These are phyloP conservation scores for Phaseolus coccineus DNA, from an alignment of 331 rosid genomes.

Conservation along the genomic window DNA sequence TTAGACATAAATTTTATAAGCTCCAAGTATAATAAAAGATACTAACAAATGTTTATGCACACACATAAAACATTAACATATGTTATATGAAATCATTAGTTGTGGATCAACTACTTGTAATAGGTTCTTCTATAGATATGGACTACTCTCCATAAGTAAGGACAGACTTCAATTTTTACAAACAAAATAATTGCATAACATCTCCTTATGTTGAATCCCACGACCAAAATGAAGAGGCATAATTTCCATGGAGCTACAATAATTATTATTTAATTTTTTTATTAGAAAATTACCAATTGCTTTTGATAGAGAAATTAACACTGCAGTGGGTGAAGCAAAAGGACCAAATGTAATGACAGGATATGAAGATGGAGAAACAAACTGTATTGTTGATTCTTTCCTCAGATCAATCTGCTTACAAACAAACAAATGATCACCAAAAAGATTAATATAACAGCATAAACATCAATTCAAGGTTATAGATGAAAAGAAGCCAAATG, in stretches of 20 bases:
- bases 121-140: conserved; percentile 30
- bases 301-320: conserved; percentile 75
- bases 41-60: neutral
- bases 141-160: conserved; percentile 28
- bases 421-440: conserved; percentile 36
- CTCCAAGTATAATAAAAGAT: conserved; percentile 29
- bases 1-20: conserved; percentile 28
- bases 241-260: conserved; percentile 6
- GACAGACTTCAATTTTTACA: neutral
- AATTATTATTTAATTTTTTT: conserved; percentile 9
- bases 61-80: conserved; percentile 9
- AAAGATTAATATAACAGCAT: conserved; percentile 27
- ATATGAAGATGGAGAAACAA: conserved; percentile 73
- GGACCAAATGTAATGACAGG: conserved; percentile 93
- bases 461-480: conserved; percentile 24
- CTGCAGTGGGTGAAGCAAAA: conserved; percentile 77
- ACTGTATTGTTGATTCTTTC: conserved; percentile 69
- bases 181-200: neutral
- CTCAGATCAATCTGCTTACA: conserved; percentile 81
- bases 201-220: conserved; percentile 6
- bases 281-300: conserved; percentile 75
- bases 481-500: conserved; percentile 38
- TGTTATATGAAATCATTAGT: conserved; percentile 4
- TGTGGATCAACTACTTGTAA: conserved; percentile 21
- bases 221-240: neutral